phyloP scores from a whole-genome alignment of 768 basidiomycete genomes.

The Inosperma sp. region DNA sequence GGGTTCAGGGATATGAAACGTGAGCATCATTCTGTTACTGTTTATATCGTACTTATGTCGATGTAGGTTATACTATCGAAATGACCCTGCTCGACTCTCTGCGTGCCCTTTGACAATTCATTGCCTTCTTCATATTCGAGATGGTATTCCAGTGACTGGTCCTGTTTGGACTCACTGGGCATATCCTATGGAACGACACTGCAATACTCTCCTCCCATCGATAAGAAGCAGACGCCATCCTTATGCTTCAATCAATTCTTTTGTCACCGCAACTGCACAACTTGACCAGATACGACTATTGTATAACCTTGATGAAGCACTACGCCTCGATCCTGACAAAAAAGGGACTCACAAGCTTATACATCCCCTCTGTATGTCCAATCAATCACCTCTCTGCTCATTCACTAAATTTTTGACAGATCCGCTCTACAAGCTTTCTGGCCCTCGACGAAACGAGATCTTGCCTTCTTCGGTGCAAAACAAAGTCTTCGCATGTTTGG shows the following conservation, averaged over 20 bases:
- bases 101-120: constrained; percentile 31
- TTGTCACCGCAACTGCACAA: constrained; percentile 27
- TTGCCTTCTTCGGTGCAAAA: too few relatives aligned
- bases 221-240: constrained; percentile 31
- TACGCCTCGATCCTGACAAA: constrained; percentile 14
- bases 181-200: constrained; percentile 38
- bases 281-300: constrained; percentile 28
- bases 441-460: too few relatives aligned
- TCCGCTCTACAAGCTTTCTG: too few relatives aligned
- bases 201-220: constrained; percentile 25
- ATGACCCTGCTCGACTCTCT: constrained; percentile 15
- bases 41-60: not conserved
- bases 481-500: too few relatives aligned
- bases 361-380: not conserved
- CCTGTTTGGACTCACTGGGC: constrained; percentile 39
- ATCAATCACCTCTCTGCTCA: not conserved
- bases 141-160: constrained; percentile 25
- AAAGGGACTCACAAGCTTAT: not conserved
- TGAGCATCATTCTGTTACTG: constrained; percentile 16
- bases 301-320: constrained; percentile 23
- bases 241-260: constrained; percentile 27
- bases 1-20: constrained; percentile 38
- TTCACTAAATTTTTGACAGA: too few relatives aligned
- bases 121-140: constrained; percentile 20
- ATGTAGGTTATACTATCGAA: constrained; percentile 28